A percentile compares a stretch with the other conserved stretches of the same genome.
These are phyloP conservation scores for Saprolegnia diclina DNA, from an alignment of 352 stramenopile species.

Conservation along the genomic window DNA sequence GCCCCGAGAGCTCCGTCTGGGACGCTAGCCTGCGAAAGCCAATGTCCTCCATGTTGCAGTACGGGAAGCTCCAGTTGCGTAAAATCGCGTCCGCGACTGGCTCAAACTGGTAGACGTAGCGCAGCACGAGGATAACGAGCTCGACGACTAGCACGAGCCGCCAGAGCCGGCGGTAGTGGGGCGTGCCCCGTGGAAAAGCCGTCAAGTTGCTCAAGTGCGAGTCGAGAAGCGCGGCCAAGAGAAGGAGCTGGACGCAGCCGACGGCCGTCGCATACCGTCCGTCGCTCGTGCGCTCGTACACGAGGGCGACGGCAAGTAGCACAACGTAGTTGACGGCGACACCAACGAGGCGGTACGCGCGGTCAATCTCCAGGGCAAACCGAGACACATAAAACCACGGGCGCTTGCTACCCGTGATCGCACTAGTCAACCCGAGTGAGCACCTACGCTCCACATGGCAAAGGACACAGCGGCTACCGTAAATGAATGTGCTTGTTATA, in stretches of 20 bases:
- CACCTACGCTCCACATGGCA: too few species aligned
- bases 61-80: conserved; percentile 50
- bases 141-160: conserved; percentile 67
- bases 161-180: conserved; percentile 70
- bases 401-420: conserved; percentile 48
- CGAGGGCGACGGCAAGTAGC: conserved; percentile 60
- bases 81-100: conserved; percentile 59
- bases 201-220: conserved; percentile 68
- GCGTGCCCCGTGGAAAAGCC: conserved; percentile 52
- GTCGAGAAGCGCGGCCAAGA: conserved; percentile 61
- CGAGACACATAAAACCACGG: conserved; percentile 62
- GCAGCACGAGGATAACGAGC: conserved; percentile 53
- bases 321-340: conserved; percentile 62
- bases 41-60: conserved; percentile 66
- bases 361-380: conserved; percentile 67
- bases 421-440: neutral
- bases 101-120: conserved; percentile 81
- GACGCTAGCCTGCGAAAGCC: conserved; percentile 47
- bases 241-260: conserved; percentile 48
- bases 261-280: conserved; percentile 61
- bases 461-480: neutral
- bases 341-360: conserved; percentile 60
- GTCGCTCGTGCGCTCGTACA: conserved; percentile 50
- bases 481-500: conserved; percentile 33
- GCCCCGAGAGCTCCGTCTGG: conserved; percentile 48